Evolutionary conservation across 805 yeast species (phyloP).

Genomic region (Schwanniomyces pseudopolymorphus): DNA sequence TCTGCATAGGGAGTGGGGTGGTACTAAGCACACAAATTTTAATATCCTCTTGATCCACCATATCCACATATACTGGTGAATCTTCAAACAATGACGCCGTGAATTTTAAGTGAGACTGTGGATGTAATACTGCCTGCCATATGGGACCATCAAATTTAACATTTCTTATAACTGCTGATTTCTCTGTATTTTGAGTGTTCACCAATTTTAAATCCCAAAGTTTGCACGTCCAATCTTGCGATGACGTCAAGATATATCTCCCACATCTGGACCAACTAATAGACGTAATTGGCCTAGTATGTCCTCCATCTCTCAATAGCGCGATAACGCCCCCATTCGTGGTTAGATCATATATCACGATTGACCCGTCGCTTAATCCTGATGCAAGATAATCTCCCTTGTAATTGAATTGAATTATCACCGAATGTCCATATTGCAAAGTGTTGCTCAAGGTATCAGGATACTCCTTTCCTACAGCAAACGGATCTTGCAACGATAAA

Average conservation of each 20-base stretch:
- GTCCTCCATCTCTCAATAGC: slow-evolving; percentile 52
- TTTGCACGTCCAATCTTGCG: slow-evolving; percentile 80
- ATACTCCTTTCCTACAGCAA: slow-evolving; percentile 85
- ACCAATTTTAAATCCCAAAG: slow-evolving; percentile 68
- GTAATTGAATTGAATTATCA: slow-evolving; percentile 64
- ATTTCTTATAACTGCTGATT: slow-evolving; percentile 36
- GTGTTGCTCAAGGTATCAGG: slow-evolving; percentile 83
- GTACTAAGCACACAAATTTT: slow-evolving; percentile 18
- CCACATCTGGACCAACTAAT: slow-evolving; percentile 76
- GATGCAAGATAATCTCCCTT: slow-evolving; percentile 86
- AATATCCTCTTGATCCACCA: slow-evolving; percentile 18
- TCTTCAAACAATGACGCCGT: slow-evolving; percentile 69
- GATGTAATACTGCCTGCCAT: slow-evolving; percentile 66
- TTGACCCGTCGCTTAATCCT: slow-evolving; percentile 72
- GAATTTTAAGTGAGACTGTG: slow-evolving; percentile 45
- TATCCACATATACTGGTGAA: slow-evolving; percentile 52
- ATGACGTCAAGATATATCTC: slow-evolving; percentile 62
- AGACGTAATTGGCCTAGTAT: slow-evolving; percentile 71
- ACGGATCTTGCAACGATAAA: slow-evolving; percentile 82
- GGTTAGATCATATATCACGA: slow-evolving; percentile 72
- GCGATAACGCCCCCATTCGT: slow-evolving; percentile 58
- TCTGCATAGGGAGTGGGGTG: slow-evolving; percentile 11
- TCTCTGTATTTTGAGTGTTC: slow-evolving; percentile 16
- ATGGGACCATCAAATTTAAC: slow-evolving; percentile 66
- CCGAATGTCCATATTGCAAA: slow-evolving; percentile 62